phyloP scores from a whole-genome alignment of 495 filamentous ascomycete species.

The Neurospora hispaniola region DNA sequence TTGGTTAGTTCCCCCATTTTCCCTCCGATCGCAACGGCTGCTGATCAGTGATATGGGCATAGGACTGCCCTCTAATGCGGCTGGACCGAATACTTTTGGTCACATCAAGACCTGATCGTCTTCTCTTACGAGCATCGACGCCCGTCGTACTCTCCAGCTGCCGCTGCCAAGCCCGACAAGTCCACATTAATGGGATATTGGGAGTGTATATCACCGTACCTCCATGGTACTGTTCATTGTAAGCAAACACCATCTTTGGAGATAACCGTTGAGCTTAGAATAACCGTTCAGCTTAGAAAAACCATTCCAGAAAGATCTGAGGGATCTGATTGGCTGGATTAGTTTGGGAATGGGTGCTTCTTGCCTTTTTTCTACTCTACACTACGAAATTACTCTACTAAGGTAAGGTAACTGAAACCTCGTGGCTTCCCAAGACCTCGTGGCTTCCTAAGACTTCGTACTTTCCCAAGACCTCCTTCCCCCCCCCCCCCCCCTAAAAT shows the following conservation, averaged over 20 bases:
- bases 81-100: slow-evolving; percentile 51
- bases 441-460: background rate
- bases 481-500: background rate
- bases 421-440: background rate
- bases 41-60: slow-evolving; percentile 8
- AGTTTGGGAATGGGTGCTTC: background rate
- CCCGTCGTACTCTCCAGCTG: background rate
- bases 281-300: background rate
- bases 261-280: background rate
- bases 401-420: no score
- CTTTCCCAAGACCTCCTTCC: background rate
- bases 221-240: background rate
- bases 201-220: background rate
- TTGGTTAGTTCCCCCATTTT: background rate
- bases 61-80: slow-evolving; percentile 30
- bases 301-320: background rate
- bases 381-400: background rate
- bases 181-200: background rate
- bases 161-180: background rate
- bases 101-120: slow-evolving; percentile 47
- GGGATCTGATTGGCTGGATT: background rate
- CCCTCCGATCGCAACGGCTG: background rate
- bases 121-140: slow-evolving; percentile 31
- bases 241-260: background rate
- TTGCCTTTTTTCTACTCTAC: background rate